Conservation (phyloP, 192 early-diverging fungal genomes). For the Backusella luteola region DNA sequence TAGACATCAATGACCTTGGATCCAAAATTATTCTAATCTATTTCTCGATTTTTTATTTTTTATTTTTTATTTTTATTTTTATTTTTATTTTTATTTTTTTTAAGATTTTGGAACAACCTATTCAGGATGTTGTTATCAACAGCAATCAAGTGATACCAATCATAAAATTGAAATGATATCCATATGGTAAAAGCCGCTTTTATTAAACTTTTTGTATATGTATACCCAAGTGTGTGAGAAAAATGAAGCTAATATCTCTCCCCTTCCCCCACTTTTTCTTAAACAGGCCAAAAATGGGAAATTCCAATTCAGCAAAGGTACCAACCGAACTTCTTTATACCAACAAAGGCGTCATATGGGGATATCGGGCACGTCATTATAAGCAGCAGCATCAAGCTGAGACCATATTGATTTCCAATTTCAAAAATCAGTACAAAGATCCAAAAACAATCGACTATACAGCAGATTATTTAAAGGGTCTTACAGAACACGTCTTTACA, state of each 20-base stretch:
- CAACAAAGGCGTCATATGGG: background rate
- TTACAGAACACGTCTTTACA: background rate
- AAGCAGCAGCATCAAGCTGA: background rate
- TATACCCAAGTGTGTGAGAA: background rate
- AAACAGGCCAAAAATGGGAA: constrained; percentile 8
- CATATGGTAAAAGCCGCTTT: background rate
- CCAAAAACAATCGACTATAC: background rate
- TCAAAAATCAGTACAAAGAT: background rate
- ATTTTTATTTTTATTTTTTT: too few species aligned
- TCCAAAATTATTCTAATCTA: background rate
- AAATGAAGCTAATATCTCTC: background rate
- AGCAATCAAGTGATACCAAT: background rate
- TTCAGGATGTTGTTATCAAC: background rate
- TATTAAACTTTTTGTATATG: background rate
- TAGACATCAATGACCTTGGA: background rate
- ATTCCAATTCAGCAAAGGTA: background rate
- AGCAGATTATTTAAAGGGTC: background rate
- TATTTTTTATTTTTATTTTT: too few species aligned
- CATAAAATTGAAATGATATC: background rate
- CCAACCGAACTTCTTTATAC: background rate
- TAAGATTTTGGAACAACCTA: background rate
- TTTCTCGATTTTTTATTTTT: background rate
- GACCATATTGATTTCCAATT: background rate
- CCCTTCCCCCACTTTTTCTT: background rate
- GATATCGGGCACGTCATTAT: background rate